These are phyloP conservation scores for Amylostereum chailletii DNA, from an alignment of 1,284 basidiomycete genomes.

Conservation along the genomic window DNA sequence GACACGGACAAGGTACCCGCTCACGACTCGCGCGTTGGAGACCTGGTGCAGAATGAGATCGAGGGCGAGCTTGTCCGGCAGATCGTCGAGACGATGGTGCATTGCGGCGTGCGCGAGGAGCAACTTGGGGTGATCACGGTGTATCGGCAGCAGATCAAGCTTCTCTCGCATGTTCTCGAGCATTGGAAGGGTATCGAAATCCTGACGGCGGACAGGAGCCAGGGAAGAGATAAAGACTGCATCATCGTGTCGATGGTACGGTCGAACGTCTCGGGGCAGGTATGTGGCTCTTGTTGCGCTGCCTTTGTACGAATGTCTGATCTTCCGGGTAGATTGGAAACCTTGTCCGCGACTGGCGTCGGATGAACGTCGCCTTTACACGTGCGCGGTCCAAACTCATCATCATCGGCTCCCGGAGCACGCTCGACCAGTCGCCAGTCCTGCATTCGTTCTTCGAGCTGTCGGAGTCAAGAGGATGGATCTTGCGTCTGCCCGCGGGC, in stretches of 20 bases:
- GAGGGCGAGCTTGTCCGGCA: conserved; percentile 68
- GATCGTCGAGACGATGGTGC: conserved; percentile 56
- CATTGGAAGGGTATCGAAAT: conserved; percentile 65
- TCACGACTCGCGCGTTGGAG: conserved; percentile 73
- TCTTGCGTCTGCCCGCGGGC: conserved; percentile 42
- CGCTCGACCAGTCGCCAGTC: conserved; percentile 54
- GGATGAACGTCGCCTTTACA: conserved; percentile 96
- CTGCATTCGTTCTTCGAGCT: conserved; percentile 68
- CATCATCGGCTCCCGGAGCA: conserved; percentile 79
- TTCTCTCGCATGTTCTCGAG: conserved; percentile 54
- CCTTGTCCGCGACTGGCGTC: conserved; percentile 87
- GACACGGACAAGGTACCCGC: conserved; percentile 82
- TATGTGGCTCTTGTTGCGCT: too few relatives aligned
- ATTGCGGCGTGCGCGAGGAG: conserved; percentile 53
- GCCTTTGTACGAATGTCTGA: too few relatives aligned
- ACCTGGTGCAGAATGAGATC: conserved; percentile 80
- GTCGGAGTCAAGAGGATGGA: conserved; percentile 67
- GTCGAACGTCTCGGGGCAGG: conserved; percentile 70
- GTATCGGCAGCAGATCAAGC: conserved; percentile 93
- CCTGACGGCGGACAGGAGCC: conserved; percentile 90
- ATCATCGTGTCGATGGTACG: conserved; percentile 91
- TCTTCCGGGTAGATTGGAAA: conserved; percentile 50
- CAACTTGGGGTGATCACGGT: conserved; percentile 87
- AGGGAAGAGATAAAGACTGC: conserved; percentile 95
- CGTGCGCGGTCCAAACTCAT: conserved; percentile 86